phyloP scores from a whole-genome alignment of 163 green algal genomes.

The Volvox carteri region DNA sequence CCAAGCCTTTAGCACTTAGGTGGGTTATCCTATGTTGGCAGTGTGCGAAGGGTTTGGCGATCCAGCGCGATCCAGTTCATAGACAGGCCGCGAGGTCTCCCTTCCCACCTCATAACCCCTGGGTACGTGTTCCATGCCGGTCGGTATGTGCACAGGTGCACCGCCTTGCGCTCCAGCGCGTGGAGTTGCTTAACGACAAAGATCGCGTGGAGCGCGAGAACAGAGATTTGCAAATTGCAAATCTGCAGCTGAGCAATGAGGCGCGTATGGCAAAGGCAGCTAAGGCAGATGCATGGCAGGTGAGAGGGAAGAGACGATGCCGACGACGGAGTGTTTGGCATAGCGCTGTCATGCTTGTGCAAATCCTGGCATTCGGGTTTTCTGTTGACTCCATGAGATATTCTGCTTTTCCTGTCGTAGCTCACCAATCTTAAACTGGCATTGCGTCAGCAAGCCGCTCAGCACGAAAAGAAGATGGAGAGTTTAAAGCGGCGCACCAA shows the following conservation, averaged over 20 bases:
- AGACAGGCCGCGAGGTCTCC: background rate
- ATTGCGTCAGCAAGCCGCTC: slow-evolving; percentile 9
- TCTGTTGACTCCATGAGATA: too few relatives aligned
- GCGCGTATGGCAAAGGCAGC: background rate
- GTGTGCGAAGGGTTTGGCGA: background rate
- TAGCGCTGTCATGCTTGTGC: too few relatives aligned
- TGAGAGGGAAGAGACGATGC: too few relatives aligned
- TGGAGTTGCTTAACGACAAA: slow-evolving; percentile 21
- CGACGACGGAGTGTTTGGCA: too few relatives aligned
- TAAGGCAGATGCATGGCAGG: slow-evolving; percentile 30
- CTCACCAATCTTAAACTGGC: slow-evolving; percentile 37
- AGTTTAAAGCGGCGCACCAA: slow-evolving; percentile 49
- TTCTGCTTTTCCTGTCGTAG: too few relatives aligned
- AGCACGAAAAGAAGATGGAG: slow-evolving; percentile 26
- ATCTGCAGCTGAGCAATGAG: slow-evolving; percentile 24
- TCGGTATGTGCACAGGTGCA: slow-evolving; percentile 10
- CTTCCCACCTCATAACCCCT: background rate
- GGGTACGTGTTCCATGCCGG: background rate
- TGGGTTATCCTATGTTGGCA: background rate
- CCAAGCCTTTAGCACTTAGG: background rate
- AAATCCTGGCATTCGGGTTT: too few relatives aligned
- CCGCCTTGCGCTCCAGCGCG: slow-evolving; percentile 31
- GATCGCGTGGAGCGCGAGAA: background rate
- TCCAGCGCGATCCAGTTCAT: background rate
- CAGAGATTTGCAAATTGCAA: slow-evolving; percentile 7